These are phyloP conservation scores for Neurospora tetrasperma DNA, from an alignment of 495 filamentous ascomycete species.

Conservation along the genomic window DNA sequence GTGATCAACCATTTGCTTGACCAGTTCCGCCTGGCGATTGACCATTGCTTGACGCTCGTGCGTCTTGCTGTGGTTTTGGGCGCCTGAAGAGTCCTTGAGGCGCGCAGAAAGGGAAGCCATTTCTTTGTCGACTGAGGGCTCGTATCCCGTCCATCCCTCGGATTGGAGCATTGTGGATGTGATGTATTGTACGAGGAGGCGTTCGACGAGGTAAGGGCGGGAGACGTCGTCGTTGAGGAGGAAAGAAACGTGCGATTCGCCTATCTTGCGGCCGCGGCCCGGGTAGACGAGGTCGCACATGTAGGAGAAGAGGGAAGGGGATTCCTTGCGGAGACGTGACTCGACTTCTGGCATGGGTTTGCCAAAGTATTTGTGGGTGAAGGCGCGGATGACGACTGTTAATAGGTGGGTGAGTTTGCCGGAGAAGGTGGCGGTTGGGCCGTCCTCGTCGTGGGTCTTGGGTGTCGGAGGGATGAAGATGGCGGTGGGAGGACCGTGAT, in stretches of 20 bases:
- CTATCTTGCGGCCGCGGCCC: constrained; percentile 5
- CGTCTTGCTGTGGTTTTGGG: neutral
- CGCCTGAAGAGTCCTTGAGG: neutral
- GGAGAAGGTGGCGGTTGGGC: neutral
- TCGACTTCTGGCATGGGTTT: neutral
- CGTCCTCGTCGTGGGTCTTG: neutral
- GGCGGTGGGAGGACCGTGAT: neutral
- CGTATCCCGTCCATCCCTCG: constrained; percentile 17
- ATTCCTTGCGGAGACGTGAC: constrained; percentile 1
- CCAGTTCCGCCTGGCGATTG: constrained; percentile 11
- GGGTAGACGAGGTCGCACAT: constrained; percentile 16
- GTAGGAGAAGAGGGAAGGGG: constrained; percentile 16
- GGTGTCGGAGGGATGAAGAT: neutral
- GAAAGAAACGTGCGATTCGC: constrained; percentile 11
- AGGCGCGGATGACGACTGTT: neutral
- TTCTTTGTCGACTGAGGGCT: constrained; percentile 7
- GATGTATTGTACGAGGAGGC: constrained; percentile 23
- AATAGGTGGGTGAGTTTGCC: neutral
- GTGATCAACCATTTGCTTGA: constrained; percentile 9
- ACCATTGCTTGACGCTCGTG: constrained; percentile 21
- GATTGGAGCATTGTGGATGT: constrained; percentile 14
- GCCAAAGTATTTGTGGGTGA: neutral
- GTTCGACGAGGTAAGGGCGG: constrained; percentile 20
- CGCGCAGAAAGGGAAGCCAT: neutral
- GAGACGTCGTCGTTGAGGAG: constrained; percentile 18